Conservation (phyloP, 208 protist genomes). For the Acanthamoeba rhysodes region DNA sequence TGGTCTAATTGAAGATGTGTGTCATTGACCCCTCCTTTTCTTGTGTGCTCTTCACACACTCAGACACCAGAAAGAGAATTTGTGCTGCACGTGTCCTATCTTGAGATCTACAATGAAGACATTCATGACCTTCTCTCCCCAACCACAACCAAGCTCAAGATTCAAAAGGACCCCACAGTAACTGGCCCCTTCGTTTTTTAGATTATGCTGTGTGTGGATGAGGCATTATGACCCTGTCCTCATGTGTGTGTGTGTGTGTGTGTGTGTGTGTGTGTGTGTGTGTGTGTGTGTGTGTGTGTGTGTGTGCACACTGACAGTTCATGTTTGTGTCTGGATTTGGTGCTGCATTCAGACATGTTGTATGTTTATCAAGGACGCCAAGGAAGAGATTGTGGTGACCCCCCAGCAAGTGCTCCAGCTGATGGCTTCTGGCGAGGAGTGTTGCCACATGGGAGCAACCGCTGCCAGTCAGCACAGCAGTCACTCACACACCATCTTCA, state of each 20-base stretch:
- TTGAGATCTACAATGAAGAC: constrained; percentile 93
- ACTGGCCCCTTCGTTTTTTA: neutral
- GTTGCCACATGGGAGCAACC: constrained; percentile 91
- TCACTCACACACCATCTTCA: constrained; percentile 98
- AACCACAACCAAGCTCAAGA: constrained; percentile 83
- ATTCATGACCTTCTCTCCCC: constrained; percentile 89
- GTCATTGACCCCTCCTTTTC: no score
- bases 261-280: no score
- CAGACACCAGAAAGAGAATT: constrained; percentile 87
- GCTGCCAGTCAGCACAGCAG: constrained; percentile 97
- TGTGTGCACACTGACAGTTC: no score
- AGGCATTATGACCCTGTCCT: no score
- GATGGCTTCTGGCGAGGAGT: constrained; percentile 74
- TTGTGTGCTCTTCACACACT: neutral
- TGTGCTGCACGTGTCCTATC: constrained; percentile 89
- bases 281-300: no score
- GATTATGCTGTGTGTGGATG: no score
- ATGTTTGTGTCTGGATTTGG: no score
- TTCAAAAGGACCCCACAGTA: constrained; percentile 82
- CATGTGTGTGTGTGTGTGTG: no score
- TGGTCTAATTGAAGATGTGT: no score
- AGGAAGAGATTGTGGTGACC: constrained; percentile 80
- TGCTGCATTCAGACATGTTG: no score
- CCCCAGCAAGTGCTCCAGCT: constrained; percentile 78
- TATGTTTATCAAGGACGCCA: constrained; percentile 82